phyloP scores from a whole-genome alignment of 83 land plant genomes.

The Picea abies region DNA sequence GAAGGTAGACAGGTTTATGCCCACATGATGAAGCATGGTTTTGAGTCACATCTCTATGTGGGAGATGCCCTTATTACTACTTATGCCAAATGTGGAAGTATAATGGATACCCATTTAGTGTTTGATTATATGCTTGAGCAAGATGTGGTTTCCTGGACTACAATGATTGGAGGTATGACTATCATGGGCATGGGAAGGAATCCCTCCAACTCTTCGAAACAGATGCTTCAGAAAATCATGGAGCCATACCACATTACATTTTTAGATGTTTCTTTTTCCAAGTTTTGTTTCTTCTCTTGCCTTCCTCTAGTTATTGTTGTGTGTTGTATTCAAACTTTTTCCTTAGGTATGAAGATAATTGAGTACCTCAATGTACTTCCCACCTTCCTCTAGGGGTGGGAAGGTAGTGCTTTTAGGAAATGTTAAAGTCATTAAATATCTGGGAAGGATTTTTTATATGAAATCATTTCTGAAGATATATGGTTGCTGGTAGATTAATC shows the following conservation, averaged over 20 bases:
- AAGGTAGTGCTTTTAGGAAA: no score
- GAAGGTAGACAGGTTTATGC: conserved; percentile 15
- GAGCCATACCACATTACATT: conserved; percentile 7
- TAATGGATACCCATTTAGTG: conserved; percentile 3
- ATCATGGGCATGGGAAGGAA: conserved; percentile 13
- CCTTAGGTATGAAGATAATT: no score
- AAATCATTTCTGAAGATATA: no score
- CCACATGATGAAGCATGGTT: not conserved
- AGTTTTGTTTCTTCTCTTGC: no score
- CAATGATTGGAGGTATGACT: conserved; percentile 11
- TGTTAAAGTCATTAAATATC: no score
- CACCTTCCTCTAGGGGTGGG: no score
- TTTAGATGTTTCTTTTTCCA: conserved; percentile 5
- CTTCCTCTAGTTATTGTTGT: no score
- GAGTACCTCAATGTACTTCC: no score
- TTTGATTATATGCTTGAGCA: not conserved
- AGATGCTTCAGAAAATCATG: conserved; percentile 3
- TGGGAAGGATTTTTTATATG: no score
- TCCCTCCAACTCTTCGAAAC: conserved; percentile 13
- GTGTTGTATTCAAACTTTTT: no score
- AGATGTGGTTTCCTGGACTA: conserved; percentile 19
- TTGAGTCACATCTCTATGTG: not conserved
- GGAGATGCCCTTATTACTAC: conserved; percentile 16
- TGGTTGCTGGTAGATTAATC: no score
- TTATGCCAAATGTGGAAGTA: conserved; percentile 11